Percentiles rank a stretch among this genome's conserved stretches.
These are phyloP conservation scores for Solanum chilense DNA, from an alignment of 257 asterid genomes.

Conservation along the genomic window DNA sequence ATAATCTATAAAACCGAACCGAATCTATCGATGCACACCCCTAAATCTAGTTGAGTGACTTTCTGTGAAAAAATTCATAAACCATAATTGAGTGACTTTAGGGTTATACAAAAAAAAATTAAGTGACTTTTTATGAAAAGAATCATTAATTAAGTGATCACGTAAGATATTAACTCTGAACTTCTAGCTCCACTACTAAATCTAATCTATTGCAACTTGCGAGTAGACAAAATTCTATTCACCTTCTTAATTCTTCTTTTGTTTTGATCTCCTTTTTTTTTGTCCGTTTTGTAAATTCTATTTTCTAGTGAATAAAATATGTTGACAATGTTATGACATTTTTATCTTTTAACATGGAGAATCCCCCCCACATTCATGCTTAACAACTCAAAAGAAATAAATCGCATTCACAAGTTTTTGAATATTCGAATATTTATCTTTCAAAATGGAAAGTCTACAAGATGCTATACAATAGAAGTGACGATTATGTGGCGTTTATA, in stretches of 20 bases:
- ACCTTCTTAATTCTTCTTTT: neutral
- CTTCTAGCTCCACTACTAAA: neutral
- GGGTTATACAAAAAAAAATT: neutral
- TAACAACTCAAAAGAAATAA: conserved; percentile 4
- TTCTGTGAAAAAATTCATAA: too few relatives aligned
- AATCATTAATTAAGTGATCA: neutral
- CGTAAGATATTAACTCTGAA: too few relatives aligned
- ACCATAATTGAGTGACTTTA: neutral
- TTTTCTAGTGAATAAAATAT: neutral
- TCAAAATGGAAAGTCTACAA: neutral
- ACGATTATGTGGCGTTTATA: neutral
- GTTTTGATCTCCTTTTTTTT: neutral
- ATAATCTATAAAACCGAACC: too few relatives aligned
- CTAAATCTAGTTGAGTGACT: neutral
- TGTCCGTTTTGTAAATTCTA: neutral
- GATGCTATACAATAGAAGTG: neutral
- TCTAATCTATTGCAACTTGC: neutral
- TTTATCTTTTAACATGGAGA: neutral
- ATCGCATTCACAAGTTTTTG: neutral
- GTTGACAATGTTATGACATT: neutral
- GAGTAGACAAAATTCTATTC: neutral
- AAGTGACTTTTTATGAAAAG: neutral
- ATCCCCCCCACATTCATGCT: neutral
- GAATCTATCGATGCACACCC: too few relatives aligned
- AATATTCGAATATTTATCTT: neutral